Evolutionary conservation across 2,329 filamentous ascomycete genomes (phyloP).

Genomic region (Leptographium lundbergii): DNA sequence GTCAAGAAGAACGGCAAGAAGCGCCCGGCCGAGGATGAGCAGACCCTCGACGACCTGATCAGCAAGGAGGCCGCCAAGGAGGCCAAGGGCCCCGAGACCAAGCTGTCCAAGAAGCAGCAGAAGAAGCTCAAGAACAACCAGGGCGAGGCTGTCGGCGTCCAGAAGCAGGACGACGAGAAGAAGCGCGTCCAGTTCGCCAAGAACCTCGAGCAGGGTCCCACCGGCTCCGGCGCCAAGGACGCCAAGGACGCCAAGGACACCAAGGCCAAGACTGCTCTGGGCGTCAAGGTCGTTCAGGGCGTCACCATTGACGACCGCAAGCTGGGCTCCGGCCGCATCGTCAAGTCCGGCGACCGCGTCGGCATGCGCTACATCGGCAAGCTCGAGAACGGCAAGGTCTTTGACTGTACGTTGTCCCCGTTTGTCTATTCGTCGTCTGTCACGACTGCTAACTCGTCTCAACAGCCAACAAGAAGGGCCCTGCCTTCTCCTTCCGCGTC

Average conservation of each 20-base stretch:
- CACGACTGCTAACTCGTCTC: background rate
- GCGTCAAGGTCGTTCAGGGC: conserved; percentile 71
- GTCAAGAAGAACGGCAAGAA: conserved; percentile 66
- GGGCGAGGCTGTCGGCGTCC: conserved; percentile 62
- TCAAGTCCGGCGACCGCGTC: conserved; percentile 82
- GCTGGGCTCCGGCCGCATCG: conserved; percentile 67
- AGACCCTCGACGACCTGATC: conserved; percentile 73
- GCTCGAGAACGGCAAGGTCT: conserved; percentile 85
- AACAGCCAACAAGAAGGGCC: conserved; percentile 93
- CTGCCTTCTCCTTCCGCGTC: conserved; percentile 92
- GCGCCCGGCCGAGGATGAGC: conserved; percentile 67
- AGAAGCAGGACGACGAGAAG: conserved; percentile 53
- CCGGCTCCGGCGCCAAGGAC: conserved; percentile 41
- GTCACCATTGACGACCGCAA: conserved; percentile 96
- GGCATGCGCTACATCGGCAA: conserved; percentile 98
- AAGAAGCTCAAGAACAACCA: conserved; percentile 99
- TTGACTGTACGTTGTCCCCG: conserved; percentile 57
- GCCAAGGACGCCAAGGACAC: conserved; percentile 27
- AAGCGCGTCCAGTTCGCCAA: conserved; percentile 99
- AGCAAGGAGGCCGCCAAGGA: conserved; percentile 52
- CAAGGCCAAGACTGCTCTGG: conserved; percentile 36
- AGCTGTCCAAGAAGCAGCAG: conserved; percentile 88
- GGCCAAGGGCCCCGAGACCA: conserved; percentile 43
- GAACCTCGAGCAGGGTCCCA: conserved; percentile 95
- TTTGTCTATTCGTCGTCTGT: background rate